Percentiles rank a stretch among this genome's conserved stretches.
phyloP scores from a whole-genome alignment of 352 stramenopile species.

The Globisporangium emineosum region DNA sequence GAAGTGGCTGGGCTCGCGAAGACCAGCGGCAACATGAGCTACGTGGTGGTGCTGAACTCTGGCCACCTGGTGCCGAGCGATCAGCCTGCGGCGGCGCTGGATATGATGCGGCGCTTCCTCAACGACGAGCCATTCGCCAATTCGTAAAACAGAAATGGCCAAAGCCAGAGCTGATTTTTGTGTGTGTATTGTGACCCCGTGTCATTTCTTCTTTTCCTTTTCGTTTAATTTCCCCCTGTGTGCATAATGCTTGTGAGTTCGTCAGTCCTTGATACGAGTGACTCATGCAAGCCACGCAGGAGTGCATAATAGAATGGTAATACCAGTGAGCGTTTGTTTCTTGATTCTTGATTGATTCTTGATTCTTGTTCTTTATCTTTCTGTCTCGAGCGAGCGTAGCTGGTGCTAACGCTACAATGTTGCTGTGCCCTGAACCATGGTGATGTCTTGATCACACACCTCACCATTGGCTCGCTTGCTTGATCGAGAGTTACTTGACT shows the following conservation, averaged over 20 bases:
- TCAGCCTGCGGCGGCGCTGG: constrained; percentile 62
- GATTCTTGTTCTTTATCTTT: neutral
- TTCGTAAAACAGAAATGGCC: constrained; percentile 2
- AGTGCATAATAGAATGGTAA: constrained; percentile 11
- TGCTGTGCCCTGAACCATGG: too few species aligned
- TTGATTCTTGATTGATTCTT: constrained; percentile 1
- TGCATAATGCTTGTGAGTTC: neutral
- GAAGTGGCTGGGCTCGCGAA: constrained; percentile 64
- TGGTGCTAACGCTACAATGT: too few species aligned
- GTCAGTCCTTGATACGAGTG: neutral
- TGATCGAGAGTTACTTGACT: neutral
- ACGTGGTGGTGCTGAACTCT: constrained; percentile 79
- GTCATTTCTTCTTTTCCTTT: neutral
- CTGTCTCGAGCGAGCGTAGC: neutral
- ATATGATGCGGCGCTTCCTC: constrained; percentile 83
- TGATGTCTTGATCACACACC: too few species aligned
- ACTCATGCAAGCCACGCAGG: neutral
- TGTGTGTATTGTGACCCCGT: neutral
- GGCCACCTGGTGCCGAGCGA: constrained; percentile 72
- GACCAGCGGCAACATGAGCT: constrained; percentile 75
- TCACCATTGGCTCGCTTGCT: too few species aligned
- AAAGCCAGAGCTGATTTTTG: neutral
- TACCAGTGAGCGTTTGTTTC: neutral
- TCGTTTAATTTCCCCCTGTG: neutral
- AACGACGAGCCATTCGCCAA: constrained; percentile 36